These are phyloP conservation scores for Phialophora tarda DNA, from an alignment of 2,329 filamentous ascomycete genomes.

Conservation along the genomic window DNA sequence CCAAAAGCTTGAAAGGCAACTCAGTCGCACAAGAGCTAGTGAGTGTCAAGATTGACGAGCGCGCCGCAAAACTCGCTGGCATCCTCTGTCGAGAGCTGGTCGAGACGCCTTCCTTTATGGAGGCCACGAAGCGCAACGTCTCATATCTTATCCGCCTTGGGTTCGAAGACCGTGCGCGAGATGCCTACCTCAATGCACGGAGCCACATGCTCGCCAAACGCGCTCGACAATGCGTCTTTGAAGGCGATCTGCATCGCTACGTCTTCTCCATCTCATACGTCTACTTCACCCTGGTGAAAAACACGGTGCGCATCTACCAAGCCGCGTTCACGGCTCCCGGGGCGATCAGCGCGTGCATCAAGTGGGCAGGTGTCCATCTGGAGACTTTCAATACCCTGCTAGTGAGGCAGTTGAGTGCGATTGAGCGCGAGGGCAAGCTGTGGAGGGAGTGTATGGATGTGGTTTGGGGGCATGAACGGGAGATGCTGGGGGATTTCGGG, in stretches of 20 bases:
- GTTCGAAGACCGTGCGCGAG: constrained; percentile 86
- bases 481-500: constrained; percentile 80
- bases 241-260: constrained; percentile 88
- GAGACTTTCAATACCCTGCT: constrained; percentile 88
- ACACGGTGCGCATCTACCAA: constrained; percentile 89
- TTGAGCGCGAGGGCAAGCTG: constrained; percentile 73
- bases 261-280: constrained; percentile 95
- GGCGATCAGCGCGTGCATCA: constrained; percentile 93
- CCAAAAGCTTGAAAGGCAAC: constrained; percentile 82
- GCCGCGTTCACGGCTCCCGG: constrained; percentile 76
- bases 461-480: constrained; percentile 75
- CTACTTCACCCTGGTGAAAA: constrained; percentile 92
- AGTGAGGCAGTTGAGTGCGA: constrained; percentile 82
- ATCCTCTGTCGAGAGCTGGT: constrained; percentile 78
- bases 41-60: constrained; percentile 85
- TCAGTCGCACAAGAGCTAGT: constrained; percentile 89
- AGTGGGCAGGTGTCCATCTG: constrained; percentile 96
- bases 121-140: constrained; percentile 79
- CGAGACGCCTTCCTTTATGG: constrained; percentile 75
- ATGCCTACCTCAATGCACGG: constrained; percentile 82
- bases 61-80: constrained; percentile 75
- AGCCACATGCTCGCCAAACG: constrained; percentile 79
- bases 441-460: constrained; percentile 85
- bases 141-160: constrained; percentile 84
- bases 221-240: constrained; percentile 90